Evolutionary conservation across 169 alveolate species (phyloP), one percentile per base, ranked within the genome.

Genomic region (Eimeria maxima): DNA sequence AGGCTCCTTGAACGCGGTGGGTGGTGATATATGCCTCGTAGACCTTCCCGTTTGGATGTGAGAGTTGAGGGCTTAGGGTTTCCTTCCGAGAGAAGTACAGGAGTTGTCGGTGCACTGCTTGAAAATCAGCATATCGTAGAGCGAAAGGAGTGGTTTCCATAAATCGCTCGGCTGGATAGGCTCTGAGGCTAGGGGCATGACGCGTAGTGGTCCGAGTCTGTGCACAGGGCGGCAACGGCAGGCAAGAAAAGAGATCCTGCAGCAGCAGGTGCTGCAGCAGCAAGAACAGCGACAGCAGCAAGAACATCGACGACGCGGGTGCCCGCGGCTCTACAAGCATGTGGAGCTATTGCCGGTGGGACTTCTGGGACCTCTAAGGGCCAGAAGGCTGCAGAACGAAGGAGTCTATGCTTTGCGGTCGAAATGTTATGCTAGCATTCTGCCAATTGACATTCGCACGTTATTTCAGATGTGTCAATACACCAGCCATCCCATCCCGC

Each of bases 221-320:
- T 33, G 38, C 13, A 27, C 91, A 83, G 91, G 74, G 74, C 16
- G 91, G 74, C 91, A 83, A 20, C 73, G 91, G 33, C 76, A 83
- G 91, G 91, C 73, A 47, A 50, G 91, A n/a, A 83, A 27, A 65
- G 91, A 5, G 73, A 73, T 83, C 55, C 47, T 83, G 38, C 91
- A 83, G 91, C 74, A 83, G 69, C 91, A 78, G 88, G 22, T 1
- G 86, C 63, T 6, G 88, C 88, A 78, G 67, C 88, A 78, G 88
- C 67, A 42, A 47, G 67, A 78, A 24, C 88, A 44, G 65, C 88
- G 38, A 33, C 0, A 78, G 67, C 88, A 78, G 88, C 67, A 42
- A 47, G 67, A 78, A 24, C 88, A 78, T 42, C 88, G 88, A 22
- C 63, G 88, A 13, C 63, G 8, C 33, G 33, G 57, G 38, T 20